Conservation (phyloP, 208 protist genomes). For the Lotmaria passim region DNA sequence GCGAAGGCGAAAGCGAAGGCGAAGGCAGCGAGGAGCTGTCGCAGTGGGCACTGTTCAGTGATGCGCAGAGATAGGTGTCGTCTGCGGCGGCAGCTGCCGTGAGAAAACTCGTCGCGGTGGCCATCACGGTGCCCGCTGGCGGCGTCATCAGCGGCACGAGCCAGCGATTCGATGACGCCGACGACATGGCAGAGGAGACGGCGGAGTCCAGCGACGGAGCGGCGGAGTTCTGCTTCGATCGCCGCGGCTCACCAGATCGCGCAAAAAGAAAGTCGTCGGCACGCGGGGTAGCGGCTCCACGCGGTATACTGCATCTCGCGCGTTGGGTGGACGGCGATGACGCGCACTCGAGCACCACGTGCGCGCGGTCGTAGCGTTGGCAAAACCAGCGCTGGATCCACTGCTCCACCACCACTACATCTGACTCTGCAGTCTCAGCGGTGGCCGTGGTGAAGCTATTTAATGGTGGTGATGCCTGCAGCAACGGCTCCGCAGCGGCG, state of each 20-base stretch:
- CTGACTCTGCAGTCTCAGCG: background rate
- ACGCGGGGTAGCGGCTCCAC: background rate
- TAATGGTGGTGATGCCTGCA: background rate
- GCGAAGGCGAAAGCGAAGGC: background rate
- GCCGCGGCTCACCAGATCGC: background rate
- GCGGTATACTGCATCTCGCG: background rate
- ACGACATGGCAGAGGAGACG: background rate
- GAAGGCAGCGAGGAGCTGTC: background rate
- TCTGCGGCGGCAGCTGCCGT: background rate
- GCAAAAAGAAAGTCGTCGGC: no score
- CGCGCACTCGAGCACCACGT: background rate
- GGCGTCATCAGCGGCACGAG: constrained; percentile 15
- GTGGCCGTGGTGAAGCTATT: no score
- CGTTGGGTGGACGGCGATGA: background rate
- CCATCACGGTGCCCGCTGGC: background rate
- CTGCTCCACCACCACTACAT: constrained; percentile 2
- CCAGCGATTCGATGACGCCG: background rate
- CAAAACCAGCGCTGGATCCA: constrained; percentile 24
- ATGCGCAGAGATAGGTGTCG: constrained; percentile 5
- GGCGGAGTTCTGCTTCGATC: background rate
- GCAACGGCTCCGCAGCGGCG: background rate
- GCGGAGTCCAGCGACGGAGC: background rate
- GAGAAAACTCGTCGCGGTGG: background rate
- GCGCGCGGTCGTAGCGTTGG: constrained; percentile 9
- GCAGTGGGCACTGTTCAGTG: constrained; percentile 5